Conservation (phyloP, 1,284 basidiomycete genomes). For the Hemileia vastatrix region DNA sequence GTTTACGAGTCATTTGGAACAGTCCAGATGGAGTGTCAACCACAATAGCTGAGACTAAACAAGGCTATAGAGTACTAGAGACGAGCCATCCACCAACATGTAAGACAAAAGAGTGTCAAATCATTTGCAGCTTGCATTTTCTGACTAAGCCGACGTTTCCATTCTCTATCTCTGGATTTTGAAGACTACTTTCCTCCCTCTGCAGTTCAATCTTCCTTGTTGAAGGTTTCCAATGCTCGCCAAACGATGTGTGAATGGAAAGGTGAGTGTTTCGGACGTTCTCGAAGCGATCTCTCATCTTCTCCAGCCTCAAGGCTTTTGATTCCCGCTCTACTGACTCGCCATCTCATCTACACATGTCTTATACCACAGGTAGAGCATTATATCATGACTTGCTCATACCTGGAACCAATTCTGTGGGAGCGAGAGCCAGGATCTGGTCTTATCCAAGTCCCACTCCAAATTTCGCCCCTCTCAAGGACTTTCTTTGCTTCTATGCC, state of each 20-base stretch:
- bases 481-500: constrained; percentile 40
- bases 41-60: constrained; percentile 35
- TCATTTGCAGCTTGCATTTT: background rate
- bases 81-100: constrained; percentile 39
- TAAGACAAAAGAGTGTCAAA: constrained; percentile 4
- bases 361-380: constrained; percentile 23
- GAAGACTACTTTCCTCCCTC: constrained; percentile 5
- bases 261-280: constrained; percentile 17
- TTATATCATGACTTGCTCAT: constrained; percentile 35
- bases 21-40: constrained; percentile 9
- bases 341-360: background rate
- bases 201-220: constrained; percentile 27
- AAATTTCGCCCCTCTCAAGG: constrained; percentile 32
- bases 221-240: constrained; percentile 31
- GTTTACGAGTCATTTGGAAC: constrained; percentile 35
- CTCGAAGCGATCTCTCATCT: background rate
- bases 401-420: constrained; percentile 26
- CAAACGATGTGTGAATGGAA: constrained; percentile 42
- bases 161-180: background rate
- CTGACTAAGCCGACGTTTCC: background rate
- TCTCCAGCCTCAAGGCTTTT: background rate
- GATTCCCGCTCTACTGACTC: constrained; percentile 6
- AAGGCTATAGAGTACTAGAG: constrained; percentile 39
- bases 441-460: constrained; percentile 36
- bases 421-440: constrained; percentile 33